Evolutionary conservation across 2,329 filamentous ascomycete species (phyloP).

Genomic region (Cladophialophora psammophila): DNA sequence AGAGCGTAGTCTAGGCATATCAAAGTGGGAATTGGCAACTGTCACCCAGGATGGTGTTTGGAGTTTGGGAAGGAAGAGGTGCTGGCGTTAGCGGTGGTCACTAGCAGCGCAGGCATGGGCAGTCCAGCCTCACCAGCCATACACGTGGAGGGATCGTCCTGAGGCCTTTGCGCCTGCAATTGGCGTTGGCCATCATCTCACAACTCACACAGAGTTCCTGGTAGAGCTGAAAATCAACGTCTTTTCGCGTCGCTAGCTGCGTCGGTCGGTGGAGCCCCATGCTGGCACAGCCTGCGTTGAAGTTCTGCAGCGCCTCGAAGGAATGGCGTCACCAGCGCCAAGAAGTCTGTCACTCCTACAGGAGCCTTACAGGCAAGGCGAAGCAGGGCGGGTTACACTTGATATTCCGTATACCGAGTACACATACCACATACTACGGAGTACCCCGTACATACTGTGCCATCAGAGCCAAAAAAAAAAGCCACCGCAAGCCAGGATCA

Average conservation of each 20-base stretch:
- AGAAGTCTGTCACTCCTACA: not conserved
- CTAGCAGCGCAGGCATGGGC: not conserved
- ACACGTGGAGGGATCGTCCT: slow-evolving; percentile 5
- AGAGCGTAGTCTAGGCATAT: slow-evolving; percentile 4
- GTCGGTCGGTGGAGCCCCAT: not conserved
- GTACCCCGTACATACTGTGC: no score
- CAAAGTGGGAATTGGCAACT: slow-evolving; percentile 1
- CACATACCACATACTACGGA: no score
- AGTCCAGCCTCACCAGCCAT: slow-evolving; percentile 8
- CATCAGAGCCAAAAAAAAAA: no score
- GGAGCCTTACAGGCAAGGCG: not conserved
- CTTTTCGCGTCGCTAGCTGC: slow-evolving; percentile 5
- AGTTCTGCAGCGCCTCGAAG: not conserved
- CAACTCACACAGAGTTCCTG: not conserved
- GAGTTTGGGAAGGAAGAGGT: not conserved
- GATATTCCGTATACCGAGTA: no score
- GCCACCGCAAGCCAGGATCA: no score
- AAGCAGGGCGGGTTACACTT: no score
- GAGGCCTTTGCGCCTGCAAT: not conserved
- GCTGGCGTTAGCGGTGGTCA: not conserved
- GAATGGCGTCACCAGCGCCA: not conserved
- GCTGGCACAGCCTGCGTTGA: not conserved
- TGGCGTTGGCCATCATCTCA: not conserved
- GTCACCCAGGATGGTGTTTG: not conserved
- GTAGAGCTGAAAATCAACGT: slow-evolving; percentile 1